Percentiles rank a stretch among this genome's conserved stretches.
phyloP scores from a whole-genome alignment of 495 filamentous ascomycete species.

The Neurospora sp. region DNA sequence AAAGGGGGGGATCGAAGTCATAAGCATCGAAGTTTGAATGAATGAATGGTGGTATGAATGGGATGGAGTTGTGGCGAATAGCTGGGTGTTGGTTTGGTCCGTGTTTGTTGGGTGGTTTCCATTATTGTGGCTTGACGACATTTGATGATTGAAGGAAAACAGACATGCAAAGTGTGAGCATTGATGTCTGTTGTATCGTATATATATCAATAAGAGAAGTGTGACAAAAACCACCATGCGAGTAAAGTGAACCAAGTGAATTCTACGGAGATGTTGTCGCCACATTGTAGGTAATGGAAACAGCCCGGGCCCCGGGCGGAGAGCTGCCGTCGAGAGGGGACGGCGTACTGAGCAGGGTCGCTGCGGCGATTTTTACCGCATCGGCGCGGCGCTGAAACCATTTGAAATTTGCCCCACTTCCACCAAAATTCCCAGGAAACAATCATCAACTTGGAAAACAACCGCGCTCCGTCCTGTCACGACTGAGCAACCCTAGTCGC shows the following conservation, averaged over 20 bases:
- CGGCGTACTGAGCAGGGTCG: background rate
- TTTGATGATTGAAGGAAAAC: background rate
- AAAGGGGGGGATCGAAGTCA: background rate
- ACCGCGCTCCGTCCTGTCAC: background rate
- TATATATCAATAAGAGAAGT: background rate
- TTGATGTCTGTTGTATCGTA: background rate
- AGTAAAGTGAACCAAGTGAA: background rate
- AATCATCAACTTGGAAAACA: constrained; percentile 7
- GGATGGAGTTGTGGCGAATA: background rate
- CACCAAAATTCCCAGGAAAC: constrained; percentile 24
- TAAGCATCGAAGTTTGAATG: background rate
- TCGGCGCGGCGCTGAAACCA: background rate
- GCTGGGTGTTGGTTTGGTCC: background rate
- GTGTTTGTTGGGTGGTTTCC: constrained; percentile 4
- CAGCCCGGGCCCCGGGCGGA: background rate
- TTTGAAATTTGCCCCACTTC: constrained; percentile 19
- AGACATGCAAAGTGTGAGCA: background rate
- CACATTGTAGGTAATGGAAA: background rate
- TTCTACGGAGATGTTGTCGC: background rate
- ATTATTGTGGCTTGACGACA: background rate
- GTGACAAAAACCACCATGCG: background rate
- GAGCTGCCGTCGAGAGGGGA: background rate
- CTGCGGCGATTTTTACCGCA: background rate
- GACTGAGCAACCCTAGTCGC: background rate
- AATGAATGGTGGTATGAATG: background rate